Evolutionary conservation across 208 protist species (phyloP), one percentile per base, ranked within the genome.

Genomic region (Trypanosoma melophagium): DNA sequence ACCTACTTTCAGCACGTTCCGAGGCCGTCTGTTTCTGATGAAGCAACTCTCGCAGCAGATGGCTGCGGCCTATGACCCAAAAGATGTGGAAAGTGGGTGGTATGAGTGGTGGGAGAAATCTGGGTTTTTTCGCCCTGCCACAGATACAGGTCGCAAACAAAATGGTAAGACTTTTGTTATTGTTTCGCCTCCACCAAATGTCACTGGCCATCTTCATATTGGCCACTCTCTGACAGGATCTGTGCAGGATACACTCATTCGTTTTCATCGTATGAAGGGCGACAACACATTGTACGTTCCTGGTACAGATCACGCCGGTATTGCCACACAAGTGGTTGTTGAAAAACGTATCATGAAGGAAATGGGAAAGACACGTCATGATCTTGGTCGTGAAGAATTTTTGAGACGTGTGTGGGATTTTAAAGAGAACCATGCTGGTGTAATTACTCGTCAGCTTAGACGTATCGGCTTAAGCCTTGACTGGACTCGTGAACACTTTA

Each of bases 241-340:
- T 16, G 89, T 98, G 68, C 94, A 99, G 84, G 98, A 99, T 81
- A 84, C 90, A n/a, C 75, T 99, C 31, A 89, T 89, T 25, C 91
- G 98, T 70, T 99, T 93, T 79, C 90, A 98, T 56, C 85, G 98
- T 51, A 99, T 99, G 98, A 83, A 80, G 31, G 99, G 99, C 58
- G 84, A 99, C 56, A 87, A 97, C 74, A 95, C 93, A 3, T 89
- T 99, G 14, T 99, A 98, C 89, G 69, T 99, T 51, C 99, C 99
- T 41, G 99, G 99, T 58, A 98, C 93, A 25, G 99, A 99, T 81
- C 99, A 99, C 86, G 99, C 99, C 31, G 99, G 98, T 73, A 99
- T 99, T 80, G 97, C 98, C 40, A 99, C 98, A 35, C 98, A 99
- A 89, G 91, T 97, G 13, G 98, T 99, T 2, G 98, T 99, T 3